Percentiles rank a stretch among this genome's conserved stretches.
phyloP scores from a whole-genome alignment of 1,139 yeast species.

The Suzukiozyma palmioleophila region DNA sequence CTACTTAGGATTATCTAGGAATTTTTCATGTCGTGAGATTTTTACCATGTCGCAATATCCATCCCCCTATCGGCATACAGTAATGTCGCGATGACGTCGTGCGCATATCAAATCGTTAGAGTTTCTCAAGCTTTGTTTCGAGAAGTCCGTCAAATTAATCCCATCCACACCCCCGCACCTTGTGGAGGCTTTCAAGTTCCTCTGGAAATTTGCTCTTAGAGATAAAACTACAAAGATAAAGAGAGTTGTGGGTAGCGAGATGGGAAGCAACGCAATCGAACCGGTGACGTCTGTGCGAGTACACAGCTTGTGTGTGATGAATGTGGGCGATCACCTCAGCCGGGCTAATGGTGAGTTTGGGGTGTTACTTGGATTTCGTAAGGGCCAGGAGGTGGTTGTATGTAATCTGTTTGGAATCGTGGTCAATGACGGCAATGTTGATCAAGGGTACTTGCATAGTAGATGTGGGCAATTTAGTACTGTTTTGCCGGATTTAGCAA shows the following conservation, averaged over 20 bases:
- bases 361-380: slow-evolving; percentile 21
- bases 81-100: slow-evolving; percentile 1
- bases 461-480: slow-evolving; percentile 25
- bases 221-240: too few relatives aligned
- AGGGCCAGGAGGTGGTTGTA: slow-evolving; percentile 12
- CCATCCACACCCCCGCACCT: too few relatives aligned
- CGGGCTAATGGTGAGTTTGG: slow-evolving; percentile 21
- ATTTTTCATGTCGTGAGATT: slow-evolving; percentile 4
- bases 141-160: too few relatives aligned
- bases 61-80: too few relatives aligned
- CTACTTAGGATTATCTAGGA: not conserved
- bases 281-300: slow-evolving; percentile 12
- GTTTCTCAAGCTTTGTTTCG: too few relatives aligned
- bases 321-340: slow-evolving; percentile 22
- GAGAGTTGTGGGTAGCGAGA: too few relatives aligned
- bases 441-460: slow-evolving; percentile 20
- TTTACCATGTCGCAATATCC: too few relatives aligned
- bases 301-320: slow-evolving; percentile 27
- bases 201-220: too few relatives aligned
- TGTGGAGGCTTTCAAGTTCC: too few relatives aligned
- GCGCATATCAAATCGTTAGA: too few relatives aligned
- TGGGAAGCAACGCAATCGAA: too few relatives aligned
- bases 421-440: slow-evolving; percentile 12
- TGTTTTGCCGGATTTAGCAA: slow-evolving; percentile 21
- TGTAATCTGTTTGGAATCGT: slow-evolving; percentile 23